Percentiles rank a stretch among this genome's conserved stretches.
phyloP scores from a whole-genome alignment of 768 basidiomycete species.

The Pilatotrama ljubarskyi region DNA sequence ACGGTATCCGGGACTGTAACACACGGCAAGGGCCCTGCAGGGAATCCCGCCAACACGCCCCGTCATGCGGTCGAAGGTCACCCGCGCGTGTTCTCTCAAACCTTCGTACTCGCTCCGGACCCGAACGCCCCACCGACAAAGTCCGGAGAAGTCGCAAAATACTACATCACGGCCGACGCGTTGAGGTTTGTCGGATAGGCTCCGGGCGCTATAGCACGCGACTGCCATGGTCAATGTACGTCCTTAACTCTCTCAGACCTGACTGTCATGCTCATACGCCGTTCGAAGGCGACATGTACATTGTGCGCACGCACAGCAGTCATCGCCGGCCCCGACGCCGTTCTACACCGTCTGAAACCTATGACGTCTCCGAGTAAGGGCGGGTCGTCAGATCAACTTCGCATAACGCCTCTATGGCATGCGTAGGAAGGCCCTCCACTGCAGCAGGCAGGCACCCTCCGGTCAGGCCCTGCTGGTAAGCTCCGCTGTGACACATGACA shows the following conservation, averaged over 20 bases:
- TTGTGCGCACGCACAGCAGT: not conserved
- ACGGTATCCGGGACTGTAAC: slow-evolving; percentile 80
- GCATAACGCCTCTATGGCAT: too few species aligned
- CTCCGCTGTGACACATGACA: not conserved
- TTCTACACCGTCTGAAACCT: too few species aligned
- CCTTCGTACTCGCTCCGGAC: slow-evolving; percentile 83
- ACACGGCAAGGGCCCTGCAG: slow-evolving; percentile 60
- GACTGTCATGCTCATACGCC: slow-evolving; percentile 3
- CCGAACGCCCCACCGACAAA: slow-evolving; percentile 61
- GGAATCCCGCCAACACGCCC: slow-evolving; percentile 54
- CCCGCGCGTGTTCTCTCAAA: slow-evolving; percentile 84
- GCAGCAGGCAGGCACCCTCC: too few species aligned
- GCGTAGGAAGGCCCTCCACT: too few species aligned
- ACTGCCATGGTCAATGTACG: not conserved
- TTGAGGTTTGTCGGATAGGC: slow-evolving; percentile 77
- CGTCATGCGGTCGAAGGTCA: slow-evolving; percentile 65
- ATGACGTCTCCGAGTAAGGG: too few species aligned
- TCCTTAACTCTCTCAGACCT: slow-evolving; percentile 6
- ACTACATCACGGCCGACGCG: slow-evolving; percentile 78
- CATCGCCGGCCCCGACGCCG: too few species aligned
- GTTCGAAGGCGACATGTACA: not conserved
- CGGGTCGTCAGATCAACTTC: too few species aligned
- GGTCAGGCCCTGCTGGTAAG: too few species aligned
- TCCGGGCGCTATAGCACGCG: not conserved
- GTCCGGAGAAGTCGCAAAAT: slow-evolving; percentile 75